Percentiles rank a stretch among this genome's conserved stretches.
Evolutionary conservation across 179 eudicot species (phyloP).

Genomic region (Pouteria campechiana): DNA sequence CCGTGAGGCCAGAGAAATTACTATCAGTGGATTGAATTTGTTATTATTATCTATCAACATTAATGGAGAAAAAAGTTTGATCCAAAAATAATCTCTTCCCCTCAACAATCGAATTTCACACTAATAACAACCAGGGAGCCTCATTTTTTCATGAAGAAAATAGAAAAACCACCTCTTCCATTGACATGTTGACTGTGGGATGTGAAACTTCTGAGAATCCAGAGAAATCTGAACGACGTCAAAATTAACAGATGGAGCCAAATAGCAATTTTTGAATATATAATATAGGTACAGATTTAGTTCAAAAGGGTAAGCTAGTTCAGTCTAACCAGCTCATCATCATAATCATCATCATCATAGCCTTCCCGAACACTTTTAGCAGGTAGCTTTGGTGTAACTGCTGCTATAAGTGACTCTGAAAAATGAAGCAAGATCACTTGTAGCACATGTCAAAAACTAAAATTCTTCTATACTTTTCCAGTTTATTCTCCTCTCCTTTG

Average conservation of each 20-base stretch:
- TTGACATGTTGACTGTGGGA: conserved; percentile 58
- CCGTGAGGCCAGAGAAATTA: too few relatives aligned
- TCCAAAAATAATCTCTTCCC: background rate
- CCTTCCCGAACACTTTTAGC: conserved; percentile 44
- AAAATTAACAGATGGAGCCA: conserved; percentile 1
- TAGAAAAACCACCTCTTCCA: conserved; percentile 68
- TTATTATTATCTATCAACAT: conserved; percentile 72
- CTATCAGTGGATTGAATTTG: too few relatives aligned
- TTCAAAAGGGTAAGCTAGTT: background rate
- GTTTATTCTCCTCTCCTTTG: too few relatives aligned
- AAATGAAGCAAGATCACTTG: background rate
- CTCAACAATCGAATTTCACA: background rate
- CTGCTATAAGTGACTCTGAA: conserved; percentile 68
- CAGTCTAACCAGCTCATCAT: conserved; percentile 58
- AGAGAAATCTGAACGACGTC: too few relatives aligned
- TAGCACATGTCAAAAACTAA: conserved; percentile 1
- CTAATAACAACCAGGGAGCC: conserved; percentile 62
- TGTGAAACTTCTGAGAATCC: conserved; percentile 62
- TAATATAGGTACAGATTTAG: background rate
- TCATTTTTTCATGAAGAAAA: conserved; percentile 54
- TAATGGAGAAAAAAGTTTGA: background rate
- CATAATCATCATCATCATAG: conserved; percentile 63
- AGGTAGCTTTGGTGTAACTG: conserved; percentile 80
- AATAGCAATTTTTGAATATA: background rate
- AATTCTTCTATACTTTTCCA: too few relatives aligned